Base-by-base conservation (phyloP, 208 protist genomes). In the Borovskyia barvae region DNA sequence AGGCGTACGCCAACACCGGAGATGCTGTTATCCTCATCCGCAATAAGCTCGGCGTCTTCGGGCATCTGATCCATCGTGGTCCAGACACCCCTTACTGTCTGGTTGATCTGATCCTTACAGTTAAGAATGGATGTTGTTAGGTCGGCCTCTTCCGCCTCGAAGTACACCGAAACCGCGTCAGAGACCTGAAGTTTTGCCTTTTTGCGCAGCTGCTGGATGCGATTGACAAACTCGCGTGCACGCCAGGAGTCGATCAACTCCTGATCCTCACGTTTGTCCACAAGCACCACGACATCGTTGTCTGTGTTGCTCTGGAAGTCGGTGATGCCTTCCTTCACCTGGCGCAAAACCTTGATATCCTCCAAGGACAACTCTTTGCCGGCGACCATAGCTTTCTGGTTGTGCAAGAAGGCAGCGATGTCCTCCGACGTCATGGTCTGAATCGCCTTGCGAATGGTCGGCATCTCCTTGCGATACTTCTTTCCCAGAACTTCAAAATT, bases 121-220 rank as follows among this genome's bases (percentile, higher is more conserved):
- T 82, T 74, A 17, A 82, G 28, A 48, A 94, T 80, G n/a, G 85
- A 92, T 17, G 49, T 67, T 46, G 67, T 74, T n/a, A 94, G 72
- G 20, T 91, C 88, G 3, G 76, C 72, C 19, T 93, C 87, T 46
- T 92, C 85, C 28, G 69, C 57, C 43, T 80, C 65, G 51, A 85
- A 95, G 81, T 87, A 94, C 9, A 96, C 72, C 22, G 82, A 62
- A 5, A 95, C 63, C 20, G 62, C 19, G 61, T 96, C 88, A 4
- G 82, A 82, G 12, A 92, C 58, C 41, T 59, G 17, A 20, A 98
- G 79, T 29, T 78, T 77, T 3, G 91, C 93, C 85, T 97, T 92
- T 80, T 99, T 99, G 68, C 97, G 91, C 28, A 99, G 75, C 80
- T 98, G 90, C 85, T 99, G 98, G 11, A 99, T 85, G 17, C 90